Base-by-base conservation (phyloP, 2,329 filamentous ascomycete genomes). In the Colletotrichum sp. region DNA sequence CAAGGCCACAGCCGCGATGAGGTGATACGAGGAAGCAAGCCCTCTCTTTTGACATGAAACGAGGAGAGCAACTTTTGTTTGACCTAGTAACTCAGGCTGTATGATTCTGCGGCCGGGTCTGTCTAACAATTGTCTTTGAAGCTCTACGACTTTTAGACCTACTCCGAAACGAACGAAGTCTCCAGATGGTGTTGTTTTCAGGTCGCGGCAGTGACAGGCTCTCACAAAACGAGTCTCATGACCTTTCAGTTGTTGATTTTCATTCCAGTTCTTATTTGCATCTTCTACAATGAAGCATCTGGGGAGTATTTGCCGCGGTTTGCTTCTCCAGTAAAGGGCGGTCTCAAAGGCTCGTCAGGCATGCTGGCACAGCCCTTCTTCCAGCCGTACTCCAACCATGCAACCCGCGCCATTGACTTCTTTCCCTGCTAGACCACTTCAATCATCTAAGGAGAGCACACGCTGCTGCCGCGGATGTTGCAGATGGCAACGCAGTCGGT, bases 361-460 rank as follows among this genome's bases (percentile, higher is more conserved):
- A n/a, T 11, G 13, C 16, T 6, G 4, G 19, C 19, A 1, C 39
- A n/a, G 39, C 0, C 1, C 19, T 7, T 22, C 39, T n/a, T 49
- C 39, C 39, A 7, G 39, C 9, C 13, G 39, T 0, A 12, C 19
- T 16, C 39, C 39, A 5, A 7, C 39, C 1, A 49, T 22, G 0
- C 39, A 3, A 49, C 2, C 39, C 9, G 39, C 13, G 13, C 19
- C 19, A 0, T 0, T 6, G 11, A 1, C 9, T n/a, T 49, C 11
- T 3, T 4, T 6, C 9, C 19, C 6, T 5, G 1, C 19, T 22
- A 2, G 3, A 0, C 19, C 6, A 12, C 19, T 0, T 2, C 44
- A 49, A 22, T 13, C 6, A 12, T 49, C n/a, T 22, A 13, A 25
- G 25, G 25, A 4, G 25, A 25, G 44, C n/a, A 49, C n/a, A 7